These are phyloP conservation scores for Nicotiana noctiflora DNA, from an alignment of 257 asterid genomes.

Conservation along the genomic window DNA sequence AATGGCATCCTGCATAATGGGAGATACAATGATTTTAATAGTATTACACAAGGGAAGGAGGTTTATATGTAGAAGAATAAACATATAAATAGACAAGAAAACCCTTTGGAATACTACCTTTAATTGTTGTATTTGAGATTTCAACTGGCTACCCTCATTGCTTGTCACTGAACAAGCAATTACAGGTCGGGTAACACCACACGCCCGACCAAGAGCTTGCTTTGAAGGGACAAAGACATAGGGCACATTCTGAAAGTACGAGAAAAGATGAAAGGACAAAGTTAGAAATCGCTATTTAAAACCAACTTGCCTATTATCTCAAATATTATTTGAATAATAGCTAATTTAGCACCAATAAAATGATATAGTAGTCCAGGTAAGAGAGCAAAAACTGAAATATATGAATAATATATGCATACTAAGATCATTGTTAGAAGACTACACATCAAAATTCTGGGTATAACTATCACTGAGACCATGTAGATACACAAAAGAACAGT, in stretches of 20 bases:
- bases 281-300: neutral
- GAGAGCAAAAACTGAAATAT: neutral
- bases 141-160: constrained; percentile 88
- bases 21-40: neutral
- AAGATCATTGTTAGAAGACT: neutral
- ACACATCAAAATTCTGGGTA: neutral
- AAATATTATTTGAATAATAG: neutral
- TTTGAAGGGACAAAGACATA: constrained; percentile 40
- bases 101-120: constrained; percentile 33
- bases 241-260: constrained; percentile 34
- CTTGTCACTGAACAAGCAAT: constrained; percentile 83
- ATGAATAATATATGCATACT: neutral
- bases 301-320: neutral
- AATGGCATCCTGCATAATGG: constrained; percentile 28
- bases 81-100: neutral
- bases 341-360: neutral
- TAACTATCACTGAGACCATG: neutral
- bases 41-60: neutral
- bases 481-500: neutral
- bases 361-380: neutral
- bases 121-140: constrained; percentile 72
- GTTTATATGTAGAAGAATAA: neutral
- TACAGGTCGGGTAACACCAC: constrained; percentile 90
- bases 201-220: constrained; percentile 76
- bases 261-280: neutral